Evolutionary conservation across 2,329 filamentous ascomycete genomes (phyloP).

Genomic region (Cytospora piceicola): DNA sequence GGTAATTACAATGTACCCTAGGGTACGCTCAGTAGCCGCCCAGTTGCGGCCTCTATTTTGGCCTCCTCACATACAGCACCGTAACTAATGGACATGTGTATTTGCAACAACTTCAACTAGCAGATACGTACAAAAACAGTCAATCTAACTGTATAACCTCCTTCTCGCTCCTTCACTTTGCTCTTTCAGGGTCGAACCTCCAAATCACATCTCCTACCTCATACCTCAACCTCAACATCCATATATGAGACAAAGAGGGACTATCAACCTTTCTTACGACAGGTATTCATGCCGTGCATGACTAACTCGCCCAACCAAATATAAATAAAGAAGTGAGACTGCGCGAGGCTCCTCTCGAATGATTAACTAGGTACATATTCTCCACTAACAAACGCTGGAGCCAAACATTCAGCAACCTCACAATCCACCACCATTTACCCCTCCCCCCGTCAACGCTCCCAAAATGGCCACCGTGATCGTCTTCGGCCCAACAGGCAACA

Average conservation of each 20-base stretch:
- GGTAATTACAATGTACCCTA: too few relatives aligned
- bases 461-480: conserved; percentile 42
- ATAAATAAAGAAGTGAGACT: background rate
- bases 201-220: too few relatives aligned
- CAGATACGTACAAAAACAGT: too few relatives aligned
- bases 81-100: too few relatives aligned
- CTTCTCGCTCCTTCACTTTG: too few relatives aligned
- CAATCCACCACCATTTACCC: background rate
- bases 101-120: too few relatives aligned
- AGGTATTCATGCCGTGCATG: conserved; percentile 2
- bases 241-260: background rate
- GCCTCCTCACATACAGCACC: too few relatives aligned
- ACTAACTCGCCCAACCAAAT: background rate
- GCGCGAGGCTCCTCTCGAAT: conserved; percentile 8
- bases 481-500: conserved; percentile 54
- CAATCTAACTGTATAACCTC: too few relatives aligned
- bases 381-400: background rate
- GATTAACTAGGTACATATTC: background rate
- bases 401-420: background rate
- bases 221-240: too few relatives aligned
- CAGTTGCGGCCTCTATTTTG: too few relatives aligned
- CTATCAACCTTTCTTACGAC: conserved; percentile 5
- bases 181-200: too few relatives aligned
- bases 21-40: too few relatives aligned
- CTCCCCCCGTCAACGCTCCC: background rate